Evolutionary conservation across 2,329 filamentous ascomycete genomes (phyloP).

Genomic region (Pezicula radicicola): DNA sequence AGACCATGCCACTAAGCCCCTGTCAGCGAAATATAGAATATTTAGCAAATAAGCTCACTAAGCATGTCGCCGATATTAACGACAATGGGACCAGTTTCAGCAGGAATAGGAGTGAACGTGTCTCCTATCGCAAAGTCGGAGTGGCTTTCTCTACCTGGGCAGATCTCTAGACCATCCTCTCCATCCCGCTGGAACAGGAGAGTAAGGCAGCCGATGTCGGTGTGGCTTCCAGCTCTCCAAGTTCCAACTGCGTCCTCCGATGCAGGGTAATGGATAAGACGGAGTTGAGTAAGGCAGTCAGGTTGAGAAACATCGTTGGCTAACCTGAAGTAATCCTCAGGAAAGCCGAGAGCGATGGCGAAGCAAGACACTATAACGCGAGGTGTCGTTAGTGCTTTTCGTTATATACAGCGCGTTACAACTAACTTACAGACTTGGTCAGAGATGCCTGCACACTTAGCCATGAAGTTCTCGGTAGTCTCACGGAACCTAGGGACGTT

Average conservation of each 20-base stretch:
- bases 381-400: no score
- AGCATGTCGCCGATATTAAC: slow-evolving; percentile 61
- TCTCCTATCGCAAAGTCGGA: slow-evolving; percentile 55
- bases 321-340: not conserved
- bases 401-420: no score
- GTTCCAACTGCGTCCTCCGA: slow-evolving; percentile 35
- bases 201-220: no score
- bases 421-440: not conserved
- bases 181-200: no score
- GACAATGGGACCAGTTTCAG: slow-evolving; percentile 41
- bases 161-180: no score
- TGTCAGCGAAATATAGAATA: not conserved
- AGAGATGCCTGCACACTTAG: not conserved
- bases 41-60: slow-evolving; percentile 23
- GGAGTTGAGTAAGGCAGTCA: slow-evolving; percentile 47
- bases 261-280: slow-evolving; percentile 54
- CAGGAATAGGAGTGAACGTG: slow-evolving; percentile 33
- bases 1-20: slow-evolving; percentile 49
- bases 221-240: no score
- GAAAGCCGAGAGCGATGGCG: not conserved
- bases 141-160: slow-evolving; percentile 56
- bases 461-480: not conserved
- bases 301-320: slow-evolving; percentile 41
- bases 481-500: not conserved
- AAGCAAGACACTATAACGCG: not conserved